These are phyloP conservation scores for Straminergon stramineum DNA, from an alignment of 225 moss, liverwort and hornwort species.

Conservation along the genomic window DNA sequence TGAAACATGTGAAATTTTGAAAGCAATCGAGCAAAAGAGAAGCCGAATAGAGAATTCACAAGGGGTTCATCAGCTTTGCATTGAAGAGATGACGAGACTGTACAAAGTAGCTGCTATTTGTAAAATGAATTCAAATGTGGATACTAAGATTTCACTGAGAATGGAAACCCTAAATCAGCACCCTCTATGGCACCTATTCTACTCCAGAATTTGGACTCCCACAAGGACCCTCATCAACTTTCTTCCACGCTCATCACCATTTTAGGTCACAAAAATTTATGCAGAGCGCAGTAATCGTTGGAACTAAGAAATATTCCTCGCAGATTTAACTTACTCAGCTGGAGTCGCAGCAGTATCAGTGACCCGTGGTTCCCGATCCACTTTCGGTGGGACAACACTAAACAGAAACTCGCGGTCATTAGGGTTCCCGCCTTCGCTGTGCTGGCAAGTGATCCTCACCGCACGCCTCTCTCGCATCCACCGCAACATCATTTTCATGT, in stretches of 20 bases:
- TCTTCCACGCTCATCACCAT: neutral
- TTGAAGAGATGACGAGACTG: neutral
- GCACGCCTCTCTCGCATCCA: constrained; percentile 48
- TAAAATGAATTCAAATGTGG: neutral
- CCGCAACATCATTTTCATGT: constrained; percentile 65
- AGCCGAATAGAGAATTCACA: neutral
- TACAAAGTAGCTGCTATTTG: neutral
- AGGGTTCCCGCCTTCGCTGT: constrained; percentile 16
- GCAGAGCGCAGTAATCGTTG: neutral
- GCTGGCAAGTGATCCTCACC: constrained; percentile 26
- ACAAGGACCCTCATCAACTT: neutral
- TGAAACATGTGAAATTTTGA: neutral
- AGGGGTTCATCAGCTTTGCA: neutral
- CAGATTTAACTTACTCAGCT: neutral
- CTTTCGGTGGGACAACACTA: constrained; percentile 11
- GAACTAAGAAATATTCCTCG: neutral
- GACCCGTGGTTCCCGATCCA: constrained; percentile 1
- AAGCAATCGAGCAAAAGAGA: neutral
- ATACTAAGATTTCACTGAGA: neutral
- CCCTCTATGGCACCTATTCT: neutral
- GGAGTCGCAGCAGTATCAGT: neutral
- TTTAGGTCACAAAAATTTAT: neutral
- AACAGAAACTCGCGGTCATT: constrained; percentile 32
- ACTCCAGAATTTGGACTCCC: neutral
- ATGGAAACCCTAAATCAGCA: neutral